Base-by-base conservation (phyloP, 2,329 filamentous ascomycete species). In the Albophoma yamanashiensis region DNA sequence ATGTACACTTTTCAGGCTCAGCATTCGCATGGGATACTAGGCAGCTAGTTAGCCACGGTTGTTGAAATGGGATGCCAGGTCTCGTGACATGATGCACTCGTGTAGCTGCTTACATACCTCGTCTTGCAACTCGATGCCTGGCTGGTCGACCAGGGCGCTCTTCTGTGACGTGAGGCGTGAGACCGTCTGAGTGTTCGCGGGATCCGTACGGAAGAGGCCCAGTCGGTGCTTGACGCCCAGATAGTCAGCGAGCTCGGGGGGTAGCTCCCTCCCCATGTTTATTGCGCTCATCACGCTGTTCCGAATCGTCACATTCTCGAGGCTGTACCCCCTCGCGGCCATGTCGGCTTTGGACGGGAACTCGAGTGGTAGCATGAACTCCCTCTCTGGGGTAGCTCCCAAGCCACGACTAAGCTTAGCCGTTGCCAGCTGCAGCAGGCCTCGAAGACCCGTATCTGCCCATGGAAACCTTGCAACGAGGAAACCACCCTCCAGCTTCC, bases 391-490 rank as follows among this genome's bases (percentile, higher is more conserved):
- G 60, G 78, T 70, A 14, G 80, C 79, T 31, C 75, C 67, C 63
- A 75, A 68, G 5, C 82, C 80, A 17, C 77, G 71, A 43, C 75
- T 75, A 31, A 86, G 69, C 73, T 82, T 84, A 60, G 83, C 81
- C 11, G 75, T 74, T 57, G 77, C 63, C 60, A 70, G 73, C 50
- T 79, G 77, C 60, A 80, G 60, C 5, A 73, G 62, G 43, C 83
- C 82, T 55, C 74, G 72, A 70, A 79, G 73, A 7, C 83, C 83
- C n/a, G 59, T 36, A 59, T 79, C 76, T 62, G 72, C 73, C 79
- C 82, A 85, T 15, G 88, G 86, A 66, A 91, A 92, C 20, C 82
- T 81, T 58, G 91, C 69, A 40, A 90, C 78, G 36, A 91, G 70
- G 68, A 86, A 89, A 58, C 82, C 79, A 20, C 74, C 75, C 63